phyloP scores from a whole-genome alignment of 257 asterid genomes.

The Gynochthodes officinalis region DNA sequence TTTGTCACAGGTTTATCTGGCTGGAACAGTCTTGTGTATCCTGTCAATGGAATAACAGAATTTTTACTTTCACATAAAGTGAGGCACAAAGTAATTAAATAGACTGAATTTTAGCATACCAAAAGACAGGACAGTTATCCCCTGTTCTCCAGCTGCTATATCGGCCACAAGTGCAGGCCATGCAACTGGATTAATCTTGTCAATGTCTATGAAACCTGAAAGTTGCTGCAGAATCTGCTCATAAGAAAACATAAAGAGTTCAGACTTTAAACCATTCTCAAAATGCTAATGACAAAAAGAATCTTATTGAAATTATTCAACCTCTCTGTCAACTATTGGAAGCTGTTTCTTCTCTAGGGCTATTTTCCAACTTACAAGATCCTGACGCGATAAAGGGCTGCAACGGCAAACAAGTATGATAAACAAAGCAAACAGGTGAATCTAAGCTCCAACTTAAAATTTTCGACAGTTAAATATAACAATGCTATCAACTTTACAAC shows the following conservation, averaged over 20 bases:
- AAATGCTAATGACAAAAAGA: background rate
- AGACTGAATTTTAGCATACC: constrained; percentile 45
- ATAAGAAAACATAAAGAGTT: constrained; percentile 21
- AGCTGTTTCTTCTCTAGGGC: constrained; percentile 92
- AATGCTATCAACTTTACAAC: background rate
- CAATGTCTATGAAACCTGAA: constrained; percentile 92
- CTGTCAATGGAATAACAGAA: constrained; percentile 35
- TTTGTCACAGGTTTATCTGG: constrained; percentile 96
- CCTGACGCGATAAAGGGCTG: constrained; percentile 96
- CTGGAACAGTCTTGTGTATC: constrained; percentile 96
- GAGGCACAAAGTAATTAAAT: background rate
- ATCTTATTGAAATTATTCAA: constrained; percentile 6
- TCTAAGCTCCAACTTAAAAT: constrained; percentile 4
- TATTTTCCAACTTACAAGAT: constrained; percentile 97
- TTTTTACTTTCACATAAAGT: constrained; percentile 11
- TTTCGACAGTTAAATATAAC: background rate
- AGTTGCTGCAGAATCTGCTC: constrained; percentile 69
- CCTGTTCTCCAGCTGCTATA: constrained; percentile 83
- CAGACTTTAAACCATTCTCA: constrained; percentile 2
- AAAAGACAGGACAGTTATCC: constrained; percentile 78
- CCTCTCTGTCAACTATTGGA: constrained; percentile 79
- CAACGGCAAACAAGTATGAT: constrained; percentile 23
- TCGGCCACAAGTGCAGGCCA: constrained; percentile 98
- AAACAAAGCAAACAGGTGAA: constrained; percentile 7
- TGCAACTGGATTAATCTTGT: constrained; percentile 90